Percentiles rank a stretch among this genome's conserved stretches.
phyloP scores from a whole-genome alignment of 2,329 filamentous ascomycete genomes.

The Pyricularia grisea region DNA sequence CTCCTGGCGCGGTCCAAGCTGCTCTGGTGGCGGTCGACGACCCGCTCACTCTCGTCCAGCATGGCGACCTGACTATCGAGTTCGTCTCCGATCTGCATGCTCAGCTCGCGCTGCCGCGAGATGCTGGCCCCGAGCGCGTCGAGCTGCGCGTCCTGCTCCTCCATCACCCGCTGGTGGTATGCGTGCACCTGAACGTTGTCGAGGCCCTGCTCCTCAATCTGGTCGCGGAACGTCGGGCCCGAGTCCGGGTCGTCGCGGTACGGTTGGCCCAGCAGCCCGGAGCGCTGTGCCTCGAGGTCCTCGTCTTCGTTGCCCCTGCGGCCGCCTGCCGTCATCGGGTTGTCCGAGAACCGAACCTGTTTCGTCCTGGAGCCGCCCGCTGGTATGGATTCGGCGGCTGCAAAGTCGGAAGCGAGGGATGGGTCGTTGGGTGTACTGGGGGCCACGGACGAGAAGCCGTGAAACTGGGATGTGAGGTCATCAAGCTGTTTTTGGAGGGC shows the following conservation, averaged over 20 bases:
- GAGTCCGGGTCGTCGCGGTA: constrained; percentile 62
- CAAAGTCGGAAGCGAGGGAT: constrained; percentile 52
- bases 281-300: constrained; percentile 30
- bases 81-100: constrained; percentile 94
- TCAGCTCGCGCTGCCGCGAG: constrained; percentile 79
- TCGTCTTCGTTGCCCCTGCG: constrained; percentile 29
- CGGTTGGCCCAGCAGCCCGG: constrained; percentile 28
- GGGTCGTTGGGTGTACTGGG: constrained; percentile 53
- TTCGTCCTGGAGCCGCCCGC: constrained; percentile 39
- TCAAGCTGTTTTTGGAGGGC: constrained; percentile 64
- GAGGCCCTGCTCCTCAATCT: constrained; percentile 49
- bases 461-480: constrained; percentile 73
- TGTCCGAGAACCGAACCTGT: constrained; percentile 72
- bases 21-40: constrained; percentile 70
- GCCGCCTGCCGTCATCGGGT: constrained; percentile 50
- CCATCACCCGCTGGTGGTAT: constrained; percentile 71
- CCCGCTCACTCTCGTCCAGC: constrained; percentile 79
- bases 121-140: constrained; percentile 81
- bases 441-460: constrained; percentile 47
- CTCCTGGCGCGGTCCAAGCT: constrained; percentile 67
- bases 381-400: constrained; percentile 43
- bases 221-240: constrained; percentile 42
- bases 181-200: constrained; percentile 79
- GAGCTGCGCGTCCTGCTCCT: constrained; percentile 91
- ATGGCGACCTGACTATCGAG: constrained; percentile 82